Conservation (phyloP, 768 basidiomycete species). For the Bullera alba region DNA sequence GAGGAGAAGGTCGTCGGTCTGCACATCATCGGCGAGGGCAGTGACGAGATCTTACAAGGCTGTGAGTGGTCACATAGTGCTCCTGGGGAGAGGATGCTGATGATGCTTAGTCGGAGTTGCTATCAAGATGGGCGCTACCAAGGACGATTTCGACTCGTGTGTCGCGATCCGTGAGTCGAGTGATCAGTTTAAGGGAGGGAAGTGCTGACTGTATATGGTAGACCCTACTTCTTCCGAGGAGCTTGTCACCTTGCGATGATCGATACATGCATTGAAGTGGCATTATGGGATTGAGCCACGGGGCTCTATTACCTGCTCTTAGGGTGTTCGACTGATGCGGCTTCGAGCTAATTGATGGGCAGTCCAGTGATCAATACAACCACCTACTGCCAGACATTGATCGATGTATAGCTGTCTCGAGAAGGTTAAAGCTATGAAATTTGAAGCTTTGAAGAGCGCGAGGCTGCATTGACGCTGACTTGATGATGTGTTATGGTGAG, state of each 20-base stretch:
- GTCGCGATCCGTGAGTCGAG: constrained; percentile 44
- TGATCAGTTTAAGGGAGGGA: neutral
- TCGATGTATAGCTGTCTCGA: no score
- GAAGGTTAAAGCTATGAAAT: no score
- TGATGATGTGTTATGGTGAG: no score
- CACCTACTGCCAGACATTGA: no score
- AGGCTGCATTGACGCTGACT: no score
- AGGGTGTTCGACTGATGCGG: no score
- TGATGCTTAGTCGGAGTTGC: constrained; percentile 61
- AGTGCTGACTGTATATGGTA: constrained; percentile 4
- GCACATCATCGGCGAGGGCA: constrained; percentile 84
- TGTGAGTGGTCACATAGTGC: constrained; percentile 49
- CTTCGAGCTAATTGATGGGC: no score
- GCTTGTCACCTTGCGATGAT: constrained; percentile 44
- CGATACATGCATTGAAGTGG: no score
- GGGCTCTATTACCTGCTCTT: no score
- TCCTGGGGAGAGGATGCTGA: neutral
- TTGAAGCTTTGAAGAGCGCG: no score
- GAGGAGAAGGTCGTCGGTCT: constrained; percentile 96
- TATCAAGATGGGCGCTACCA: constrained; percentile 75
- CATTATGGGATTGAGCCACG: no score
- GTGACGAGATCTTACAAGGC: constrained; percentile 92
- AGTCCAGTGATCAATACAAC: no score
- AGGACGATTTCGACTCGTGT: constrained; percentile 42
- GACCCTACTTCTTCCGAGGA: constrained; percentile 47